Evolutionary conservation across 176 grass and related monocot species (phyloP).

Genomic region (Carex scoparia): DNA sequence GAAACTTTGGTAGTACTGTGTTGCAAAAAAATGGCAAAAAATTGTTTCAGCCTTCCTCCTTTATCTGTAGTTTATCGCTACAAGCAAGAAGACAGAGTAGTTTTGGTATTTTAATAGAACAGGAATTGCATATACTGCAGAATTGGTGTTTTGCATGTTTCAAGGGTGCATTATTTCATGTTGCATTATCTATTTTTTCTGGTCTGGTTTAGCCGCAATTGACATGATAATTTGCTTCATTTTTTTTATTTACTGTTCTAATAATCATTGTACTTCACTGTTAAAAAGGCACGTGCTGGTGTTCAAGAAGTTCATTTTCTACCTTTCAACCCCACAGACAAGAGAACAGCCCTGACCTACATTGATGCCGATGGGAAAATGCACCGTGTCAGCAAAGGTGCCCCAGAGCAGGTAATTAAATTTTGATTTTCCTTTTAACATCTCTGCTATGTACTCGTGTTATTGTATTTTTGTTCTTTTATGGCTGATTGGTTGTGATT

Average conservation of each 20-base stretch:
- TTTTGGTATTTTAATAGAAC: not conserved
- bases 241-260: conserved; percentile 22
- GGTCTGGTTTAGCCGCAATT: not conserved
- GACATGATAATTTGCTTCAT: not conserved
- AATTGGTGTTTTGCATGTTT: not conserved
- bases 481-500: conserved; percentile 27
- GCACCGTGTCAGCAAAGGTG: conserved; percentile 93
- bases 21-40: not conserved
- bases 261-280: conserved; percentile 3
- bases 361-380: conserved; percentile 58
- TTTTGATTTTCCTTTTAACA: not conserved
- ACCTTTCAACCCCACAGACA: conserved; percentile 89
- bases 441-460: not conserved
- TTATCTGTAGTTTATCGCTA: not conserved
- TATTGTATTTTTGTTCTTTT: not conserved
- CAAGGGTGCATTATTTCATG: not conserved
- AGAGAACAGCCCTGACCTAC: conserved; percentile 87
- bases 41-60: not conserved
- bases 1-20: not conserved
- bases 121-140: not conserved
- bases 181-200: not conserved
- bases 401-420: conserved; percentile 72
- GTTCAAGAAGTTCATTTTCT: conserved; percentile 89
- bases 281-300: conserved; percentile 65
- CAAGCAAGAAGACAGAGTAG: not conserved